These are phyloP conservation scores for Cardamine resedifolia DNA, from an alignment of 345 rosid genomes.

Conservation along the genomic window DNA sequence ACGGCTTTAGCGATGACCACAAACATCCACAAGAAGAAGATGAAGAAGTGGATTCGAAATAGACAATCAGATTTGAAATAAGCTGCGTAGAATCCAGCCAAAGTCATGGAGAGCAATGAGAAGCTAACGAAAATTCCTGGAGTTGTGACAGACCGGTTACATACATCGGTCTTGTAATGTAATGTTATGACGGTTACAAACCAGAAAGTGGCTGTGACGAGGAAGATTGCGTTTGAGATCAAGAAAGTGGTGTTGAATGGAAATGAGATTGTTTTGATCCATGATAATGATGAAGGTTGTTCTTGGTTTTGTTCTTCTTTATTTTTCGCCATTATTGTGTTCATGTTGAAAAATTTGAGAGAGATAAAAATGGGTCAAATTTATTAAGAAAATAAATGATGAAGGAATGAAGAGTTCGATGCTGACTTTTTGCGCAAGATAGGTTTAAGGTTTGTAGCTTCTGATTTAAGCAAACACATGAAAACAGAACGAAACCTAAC, in stretches of 20 bases:
- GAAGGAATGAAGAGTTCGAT: neutral
- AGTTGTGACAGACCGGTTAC: constrained; percentile 29
- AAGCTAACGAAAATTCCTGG: constrained; percentile 35
- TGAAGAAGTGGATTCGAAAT: constrained; percentile 35
- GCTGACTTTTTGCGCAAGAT: constrained; percentile 13
- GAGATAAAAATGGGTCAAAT: neutral
- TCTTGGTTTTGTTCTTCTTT: constrained; percentile 23
- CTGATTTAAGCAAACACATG: constrained; percentile 19
- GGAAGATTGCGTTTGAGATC: constrained; percentile 29
- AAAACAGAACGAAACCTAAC: constrained; percentile 11
- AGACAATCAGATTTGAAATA: constrained; percentile 38
- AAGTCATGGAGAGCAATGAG: constrained; percentile 21
- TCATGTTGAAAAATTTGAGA: neutral
- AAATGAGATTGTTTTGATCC: constrained; percentile 9
- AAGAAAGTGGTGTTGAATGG: constrained; percentile 37
- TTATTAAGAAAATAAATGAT: neutral
- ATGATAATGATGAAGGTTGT: neutral
- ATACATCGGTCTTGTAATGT: constrained; percentile 31
- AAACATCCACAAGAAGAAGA: constrained; percentile 40
- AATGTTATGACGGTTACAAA: constrained; percentile 19
- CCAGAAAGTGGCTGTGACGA: constrained; percentile 21
- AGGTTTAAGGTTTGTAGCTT: constrained; percentile 27
- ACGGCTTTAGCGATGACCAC: constrained; percentile 31
- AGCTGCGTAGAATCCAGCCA: constrained; percentile 33
- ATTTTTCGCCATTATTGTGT: constrained; percentile 15